A percentile compares a stretch with the other conserved stretches of the same genome.
Evolutionary conservation across 2,329 filamentous ascomycete genomes (phyloP).

Genomic region (Furcasterigmium furcatum): DNA sequence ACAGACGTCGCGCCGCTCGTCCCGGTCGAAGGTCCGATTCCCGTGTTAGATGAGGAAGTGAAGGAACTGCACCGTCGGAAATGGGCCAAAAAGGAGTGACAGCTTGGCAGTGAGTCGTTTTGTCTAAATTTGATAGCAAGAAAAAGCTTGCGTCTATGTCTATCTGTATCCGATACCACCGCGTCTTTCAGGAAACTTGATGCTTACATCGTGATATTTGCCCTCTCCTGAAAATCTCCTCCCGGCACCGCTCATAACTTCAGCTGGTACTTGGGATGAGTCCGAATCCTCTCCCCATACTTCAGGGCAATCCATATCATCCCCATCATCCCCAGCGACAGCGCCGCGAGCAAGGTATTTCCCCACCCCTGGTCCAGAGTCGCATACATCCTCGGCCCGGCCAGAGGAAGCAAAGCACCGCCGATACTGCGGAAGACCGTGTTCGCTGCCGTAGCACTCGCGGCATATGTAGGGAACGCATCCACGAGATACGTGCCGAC

Average conservation of each 20-base stretch:
- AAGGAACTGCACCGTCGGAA: conserved; percentile 18
- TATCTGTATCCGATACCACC: too few species aligned
- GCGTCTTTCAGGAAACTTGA: too few species aligned
- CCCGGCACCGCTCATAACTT: too few species aligned
- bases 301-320: neutral
- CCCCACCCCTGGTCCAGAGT: conserved; percentile 15
- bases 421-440: conserved; percentile 52
- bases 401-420: conserved; percentile 13
- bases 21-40: conserved; percentile 22
- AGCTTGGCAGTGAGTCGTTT: too few species aligned
- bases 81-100: too few species aligned
- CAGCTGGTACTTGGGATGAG: neutral
- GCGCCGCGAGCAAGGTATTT: conserved; percentile 11
- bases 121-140: too few species aligned
- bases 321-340: neutral
- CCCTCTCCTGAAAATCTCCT: too few species aligned
- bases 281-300: neutral
- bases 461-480: conserved; percentile 39
- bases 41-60: conserved; percentile 22
- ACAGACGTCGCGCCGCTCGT: conserved; percentile 23
- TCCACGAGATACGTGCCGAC: conserved; percentile 64
- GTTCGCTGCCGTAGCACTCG: conserved; percentile 57
- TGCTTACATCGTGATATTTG: too few species aligned
- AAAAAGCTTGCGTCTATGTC: too few species aligned
- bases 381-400: conserved; percentile 11